Percentiles rank a stretch among this genome's conserved stretches.
phyloP scores from a whole-genome alignment of 2,329 filamentous ascomycete species.

The Metarhizium guizhouense region DNA sequence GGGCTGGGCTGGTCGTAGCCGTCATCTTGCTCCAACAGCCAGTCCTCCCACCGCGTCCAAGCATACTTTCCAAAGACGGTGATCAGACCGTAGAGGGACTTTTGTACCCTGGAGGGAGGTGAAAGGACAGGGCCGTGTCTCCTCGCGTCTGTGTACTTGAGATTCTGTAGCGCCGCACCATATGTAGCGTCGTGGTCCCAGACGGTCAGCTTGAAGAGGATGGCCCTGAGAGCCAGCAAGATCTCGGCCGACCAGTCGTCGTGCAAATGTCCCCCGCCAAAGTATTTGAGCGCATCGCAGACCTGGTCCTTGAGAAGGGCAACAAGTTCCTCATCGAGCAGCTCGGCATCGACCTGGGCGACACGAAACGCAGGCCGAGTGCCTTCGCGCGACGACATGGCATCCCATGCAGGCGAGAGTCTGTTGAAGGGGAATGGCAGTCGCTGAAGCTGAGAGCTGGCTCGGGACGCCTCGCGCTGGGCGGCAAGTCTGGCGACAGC shows the following conservation, averaged over 20 bases:
- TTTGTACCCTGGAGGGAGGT: slow-evolving; percentile 73
- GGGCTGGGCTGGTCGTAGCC: slow-evolving; percentile 57
- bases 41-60: slow-evolving; percentile 88
- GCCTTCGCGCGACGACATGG: slow-evolving; percentile 63
- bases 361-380: slow-evolving; percentile 84
- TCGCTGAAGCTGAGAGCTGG: slow-evolving; percentile 44
- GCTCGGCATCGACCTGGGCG: slow-evolving; percentile 89
- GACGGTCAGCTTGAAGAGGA: slow-evolving; percentile 88
- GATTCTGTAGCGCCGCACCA: slow-evolving; percentile 83
- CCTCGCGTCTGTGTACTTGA: slow-evolving; percentile 82
- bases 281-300: slow-evolving; percentile 79
- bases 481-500: slow-evolving; percentile 46
- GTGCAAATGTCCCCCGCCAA: slow-evolving; percentile 62
- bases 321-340: slow-evolving; percentile 88
- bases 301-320: slow-evolving; percentile 80
- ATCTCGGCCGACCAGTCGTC: slow-evolving; percentile 89
- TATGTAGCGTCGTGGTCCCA: slow-evolving; percentile 97
- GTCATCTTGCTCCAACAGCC: slow-evolving; percentile 68
- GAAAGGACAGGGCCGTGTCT: slow-evolving; percentile 51
- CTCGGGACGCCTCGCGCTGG: slow-evolving; percentile 41
- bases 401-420: slow-evolving; percentile 57
- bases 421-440: slow-evolving; percentile 56
- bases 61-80: slow-evolving; percentile 83
- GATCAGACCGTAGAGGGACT: slow-evolving; percentile 71
- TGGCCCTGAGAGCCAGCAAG: slow-evolving; percentile 61